Base-by-base conservation (phyloP, 805 yeast species). In the Metschnikowia colocasiae region DNA sequence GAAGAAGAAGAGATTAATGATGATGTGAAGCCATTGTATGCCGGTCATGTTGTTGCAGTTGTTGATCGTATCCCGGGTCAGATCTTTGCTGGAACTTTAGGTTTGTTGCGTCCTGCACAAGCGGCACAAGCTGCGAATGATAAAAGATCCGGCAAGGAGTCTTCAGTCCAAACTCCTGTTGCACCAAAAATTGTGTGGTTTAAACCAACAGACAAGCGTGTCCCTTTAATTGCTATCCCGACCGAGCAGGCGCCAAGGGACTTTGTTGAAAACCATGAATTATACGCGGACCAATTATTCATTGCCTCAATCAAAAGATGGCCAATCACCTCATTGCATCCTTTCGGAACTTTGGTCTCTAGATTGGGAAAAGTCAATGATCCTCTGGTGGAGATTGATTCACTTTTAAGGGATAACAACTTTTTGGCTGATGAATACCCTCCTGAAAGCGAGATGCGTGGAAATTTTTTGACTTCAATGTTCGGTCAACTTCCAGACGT, bases 291-390 rank as follows among this genome's bases (percentile, higher is more conserved):
- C 61, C 87, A 84, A 58, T 70, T 91, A 43, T 94, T 92, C 62
- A 92, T 94, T 51, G 97, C 98, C 0, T 86, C 96, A 1, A 92
- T 94, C 60, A 94, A 94, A 65, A 84, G 99, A 67, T 94, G 99
- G 99, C 99, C 99, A 61, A 94, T 94, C 66, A 94, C 99, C 8
- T 92, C 98, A 0, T 77, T 94, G 65, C 99, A 94, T 73, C 99
- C 99, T 4, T 94, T 94, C 62, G 99, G 99, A 58, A 90, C 96
- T 26, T 73, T 94, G 48, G 85, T 92, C 22, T 86, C 91, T 39
- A 87, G 87, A 57, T 73, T 94, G 52, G 99, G 99, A 20, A 77
- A 81, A 32, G 81, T 87, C 59, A 87, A 83, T 54, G 92, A 85
- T 52, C 78, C 82, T 2, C 72, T 76, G 19, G 87, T 92, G 35